These are phyloP conservation scores for Colletotrichum sp. DNA, from an alignment of 2,329 filamentous ascomycete genomes.

Conservation along the genomic window DNA sequence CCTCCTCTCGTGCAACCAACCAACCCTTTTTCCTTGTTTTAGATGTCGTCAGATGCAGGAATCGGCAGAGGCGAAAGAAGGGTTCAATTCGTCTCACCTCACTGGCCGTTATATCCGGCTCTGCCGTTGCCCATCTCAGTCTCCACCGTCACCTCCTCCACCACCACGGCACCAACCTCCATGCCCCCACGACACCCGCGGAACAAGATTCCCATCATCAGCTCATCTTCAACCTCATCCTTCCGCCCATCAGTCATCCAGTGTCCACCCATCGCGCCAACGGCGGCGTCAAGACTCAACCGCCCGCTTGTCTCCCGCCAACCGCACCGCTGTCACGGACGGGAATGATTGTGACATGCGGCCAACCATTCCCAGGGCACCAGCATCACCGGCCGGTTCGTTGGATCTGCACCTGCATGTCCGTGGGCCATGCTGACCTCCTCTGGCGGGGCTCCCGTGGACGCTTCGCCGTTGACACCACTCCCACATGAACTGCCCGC, in stretches of 20 bases:
- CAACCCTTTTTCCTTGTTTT: not conserved
- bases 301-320: not conserved
- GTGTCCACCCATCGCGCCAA: not conserved
- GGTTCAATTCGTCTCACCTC: not conserved
- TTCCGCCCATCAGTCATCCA: not conserved
- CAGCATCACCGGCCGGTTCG: not conserved
- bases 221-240: not conserved
- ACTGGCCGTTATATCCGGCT: not conserved
- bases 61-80: not conserved
- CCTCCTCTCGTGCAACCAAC: not conserved
- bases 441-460: not conserved
- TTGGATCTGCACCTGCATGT: conserved; percentile 4
- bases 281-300: not conserved
- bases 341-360: conserved; percentile 1
- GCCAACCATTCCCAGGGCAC: not conserved
- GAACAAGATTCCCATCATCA: not conserved
- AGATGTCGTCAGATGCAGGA: not conserved
- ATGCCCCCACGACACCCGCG: not conserved
- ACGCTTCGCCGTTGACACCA: not conserved
- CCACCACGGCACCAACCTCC: not conserved
- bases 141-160: not conserved
- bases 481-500: not conserved
- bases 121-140: not conserved
- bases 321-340: not conserved
- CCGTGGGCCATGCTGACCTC: not conserved